Conservation (phyloP, 2,329 filamentous ascomycete genomes). For the Penicillium aurantiogriseum region DNA sequence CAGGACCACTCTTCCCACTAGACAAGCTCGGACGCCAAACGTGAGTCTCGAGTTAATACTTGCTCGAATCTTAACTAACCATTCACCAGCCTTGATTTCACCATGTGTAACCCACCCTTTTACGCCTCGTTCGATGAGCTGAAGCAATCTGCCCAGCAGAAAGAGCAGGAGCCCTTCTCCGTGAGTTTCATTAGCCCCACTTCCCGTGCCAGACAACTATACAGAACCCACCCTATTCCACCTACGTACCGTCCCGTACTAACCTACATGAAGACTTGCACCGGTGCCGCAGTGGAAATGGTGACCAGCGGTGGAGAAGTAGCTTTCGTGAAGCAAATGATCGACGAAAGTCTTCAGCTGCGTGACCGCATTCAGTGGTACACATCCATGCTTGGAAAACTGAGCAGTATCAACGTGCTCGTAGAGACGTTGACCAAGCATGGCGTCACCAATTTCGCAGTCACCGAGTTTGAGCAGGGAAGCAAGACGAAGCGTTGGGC, state of each 20-base stretch:
- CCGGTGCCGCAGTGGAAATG: slow-evolving; percentile 82
- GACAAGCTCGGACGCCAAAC: slow-evolving; percentile 38
- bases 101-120: slow-evolving; percentile 94
- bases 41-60: slow-evolving; percentile 5
- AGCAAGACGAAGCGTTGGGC: slow-evolving; percentile 81
- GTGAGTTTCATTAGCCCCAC: slow-evolving; percentile 46
- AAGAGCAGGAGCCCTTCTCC: slow-evolving; percentile 66
- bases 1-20: slow-evolving; percentile 63
- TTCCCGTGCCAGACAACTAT: background rate
- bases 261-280: slow-evolving; percentile 50
- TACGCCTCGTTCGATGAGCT: slow-evolving; percentile 75
- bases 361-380: slow-evolving; percentile 75
- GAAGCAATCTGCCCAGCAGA: slow-evolving; percentile 60
- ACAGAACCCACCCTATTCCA: background rate
- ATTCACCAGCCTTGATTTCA: slow-evolving; percentile 65
- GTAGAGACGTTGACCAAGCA: slow-evolving; percentile 56
- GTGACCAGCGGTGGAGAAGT: slow-evolving; percentile 75
- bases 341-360: slow-evolving; percentile 65
- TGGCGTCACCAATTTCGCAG: slow-evolving; percentile 72
- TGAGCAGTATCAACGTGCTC: slow-evolving; percentile 65
- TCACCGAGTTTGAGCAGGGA: slow-evolving; percentile 76
- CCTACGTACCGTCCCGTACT: background rate
- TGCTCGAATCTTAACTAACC: background rate
- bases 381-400: slow-evolving; percentile 84
- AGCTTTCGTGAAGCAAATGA: slow-evolving; percentile 68